Percentiles rank a stretch among this genome's conserved stretches.
These are phyloP conservation scores for Eutrema salsugineum DNA, from an alignment of 441 rosid genomes.

Conservation along the genomic window DNA sequence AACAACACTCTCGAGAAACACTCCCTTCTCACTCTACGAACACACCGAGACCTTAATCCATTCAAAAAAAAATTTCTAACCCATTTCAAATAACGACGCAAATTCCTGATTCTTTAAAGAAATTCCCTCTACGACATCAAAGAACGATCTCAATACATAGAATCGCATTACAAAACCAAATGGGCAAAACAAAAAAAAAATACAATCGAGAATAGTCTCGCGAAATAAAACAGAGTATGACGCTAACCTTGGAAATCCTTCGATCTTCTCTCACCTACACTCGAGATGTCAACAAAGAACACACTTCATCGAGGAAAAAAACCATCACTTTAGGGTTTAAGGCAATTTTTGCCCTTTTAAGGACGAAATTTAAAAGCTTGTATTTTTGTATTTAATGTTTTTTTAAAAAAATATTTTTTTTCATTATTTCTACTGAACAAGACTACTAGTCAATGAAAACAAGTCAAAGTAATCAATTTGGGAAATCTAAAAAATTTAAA, in stretches of 20 bases:
- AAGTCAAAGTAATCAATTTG: not conserved
- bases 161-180: not conserved
- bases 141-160: not conserved
- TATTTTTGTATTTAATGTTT: not conserved
- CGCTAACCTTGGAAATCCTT: not conserved
- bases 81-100: not conserved
- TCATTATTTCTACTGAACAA: not conserved
- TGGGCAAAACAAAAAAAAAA: too few species aligned
- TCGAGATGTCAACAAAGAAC: constrained; percentile 1
- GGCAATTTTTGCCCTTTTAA: not conserved
- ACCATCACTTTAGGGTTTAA: constrained; percentile 24
- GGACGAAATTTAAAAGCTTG: not conserved
- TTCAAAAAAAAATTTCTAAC: not conserved
- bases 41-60: not conserved
- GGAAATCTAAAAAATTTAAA: not conserved
- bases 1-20: not conserved
- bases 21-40: not conserved
- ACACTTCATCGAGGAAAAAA: not conserved
- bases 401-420: not conserved
- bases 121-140: not conserved
- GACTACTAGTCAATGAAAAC: not conserved
- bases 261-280: not conserved
- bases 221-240: not conserved
- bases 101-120: not conserved
- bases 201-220: not conserved